A percentile compares a stretch with the other conserved stretches of the same genome.
Conservation (phyloP, 116 monocot genomes). For the Zostera marina region DNA sequence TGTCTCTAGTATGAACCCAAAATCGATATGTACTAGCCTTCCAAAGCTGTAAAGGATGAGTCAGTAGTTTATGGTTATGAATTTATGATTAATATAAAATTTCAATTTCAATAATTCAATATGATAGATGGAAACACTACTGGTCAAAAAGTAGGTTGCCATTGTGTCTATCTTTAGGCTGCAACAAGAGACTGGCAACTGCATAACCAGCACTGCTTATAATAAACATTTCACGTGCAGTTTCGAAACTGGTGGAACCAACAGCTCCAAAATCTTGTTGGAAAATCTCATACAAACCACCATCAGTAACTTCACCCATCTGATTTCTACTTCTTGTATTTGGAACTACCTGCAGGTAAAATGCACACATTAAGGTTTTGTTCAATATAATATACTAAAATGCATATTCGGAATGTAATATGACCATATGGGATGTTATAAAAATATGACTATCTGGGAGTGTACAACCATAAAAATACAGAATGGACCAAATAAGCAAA, state of each 20-base stretch:
- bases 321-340: constrained; percentile 96
- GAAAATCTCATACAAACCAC: constrained; percentile 94
- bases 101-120: not conserved
- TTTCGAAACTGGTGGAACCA: constrained; percentile 71
- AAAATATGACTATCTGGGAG: not conserved
- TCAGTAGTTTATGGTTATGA: not conserved
- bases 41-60: constrained; percentile 40
- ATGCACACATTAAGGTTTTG: not conserved
- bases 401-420: not conserved
- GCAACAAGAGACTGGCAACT: constrained; percentile 91
- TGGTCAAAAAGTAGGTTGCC: constrained; percentile 95
- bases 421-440: not conserved
- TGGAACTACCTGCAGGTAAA: constrained; percentile 54
- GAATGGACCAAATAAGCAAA: too few species aligned
- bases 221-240: constrained; percentile 92
- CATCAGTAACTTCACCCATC: constrained; percentile 96
- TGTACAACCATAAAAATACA: too few species aligned
- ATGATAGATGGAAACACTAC: constrained; percentile 15
- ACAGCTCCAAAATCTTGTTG: constrained; percentile 98
- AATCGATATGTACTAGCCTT: constrained; percentile 96
- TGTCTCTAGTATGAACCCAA: constrained; percentile 95
- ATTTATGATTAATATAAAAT: not conserved
- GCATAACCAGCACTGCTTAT: constrained; percentile 98
- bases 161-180: constrained; percentile 96
- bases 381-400: not conserved